Evolutionary conservation across 1,284 basidiomycete species (phyloP), one percentile per base, ranked within the genome.

Genomic region (Tremellales sp.): DNA sequence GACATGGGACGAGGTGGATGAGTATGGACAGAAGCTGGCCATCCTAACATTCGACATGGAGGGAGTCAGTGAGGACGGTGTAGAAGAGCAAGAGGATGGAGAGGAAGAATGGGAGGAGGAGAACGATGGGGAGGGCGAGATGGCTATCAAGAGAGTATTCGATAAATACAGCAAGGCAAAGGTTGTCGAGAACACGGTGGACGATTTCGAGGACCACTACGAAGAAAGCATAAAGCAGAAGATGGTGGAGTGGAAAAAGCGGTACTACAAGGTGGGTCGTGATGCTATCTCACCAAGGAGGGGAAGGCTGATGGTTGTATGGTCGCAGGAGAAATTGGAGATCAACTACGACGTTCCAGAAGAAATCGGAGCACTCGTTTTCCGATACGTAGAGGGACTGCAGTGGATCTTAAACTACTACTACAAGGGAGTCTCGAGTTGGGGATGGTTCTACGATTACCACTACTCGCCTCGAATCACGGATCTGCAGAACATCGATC

Each of bases 401-500:
- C 95, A 98, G 68, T 98, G 94, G 95, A 91, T 98, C 26, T 86
- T 98, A 82, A 87, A 92, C 69, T 98, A 98, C 73, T 98, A 98
- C 72, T 97, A 97, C 74, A 84, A 87, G 56, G 94, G 94, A 28
- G 92, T 97, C 13, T 87, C 89, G 2, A 93, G 90, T 5, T 98
- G 94, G 94, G 82, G 89, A 22, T 98, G 95, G 95, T 98, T 97
- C 77, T 98, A 97, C 75, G 78, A 93, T 68, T 97, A 97, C 70
- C 94, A 98, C 71, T 98, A 95, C 71, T 87, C 94, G 0, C 94
- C 92, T 13, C 82, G 90, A 42, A 93, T 95, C 54, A 89, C 88
- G 33, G 94, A 98, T 73, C 72, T 98, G 39, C 79, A 77, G 58
- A 79, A 80, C 26, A 78, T 95, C 24, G 83, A 82, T 47, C 73